Evolutionary conservation across 1,284 basidiomycete species (phyloP).

Genomic region (Ceratobasidium sp.): DNA sequence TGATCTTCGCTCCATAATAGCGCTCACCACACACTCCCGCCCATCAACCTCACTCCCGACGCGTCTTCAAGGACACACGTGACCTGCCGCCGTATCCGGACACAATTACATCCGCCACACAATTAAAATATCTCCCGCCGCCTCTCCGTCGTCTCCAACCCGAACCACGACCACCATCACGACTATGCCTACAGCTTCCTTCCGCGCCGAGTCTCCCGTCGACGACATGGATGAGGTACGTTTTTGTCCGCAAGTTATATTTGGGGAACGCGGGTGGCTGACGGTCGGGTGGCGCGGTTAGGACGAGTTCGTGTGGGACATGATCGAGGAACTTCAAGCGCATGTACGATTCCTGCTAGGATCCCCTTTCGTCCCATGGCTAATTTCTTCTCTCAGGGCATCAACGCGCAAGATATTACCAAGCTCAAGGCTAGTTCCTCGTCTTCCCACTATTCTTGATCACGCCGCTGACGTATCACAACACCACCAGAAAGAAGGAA

Average conservation of each 20-base stretch:
- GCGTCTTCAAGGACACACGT: neutral
- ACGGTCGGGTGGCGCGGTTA: neutral
- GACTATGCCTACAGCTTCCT: slow-evolving; percentile 23
- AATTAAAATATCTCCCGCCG: neutral
- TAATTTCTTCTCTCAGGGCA: slow-evolving; percentile 69
- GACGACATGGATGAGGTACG: slow-evolving; percentile 20
- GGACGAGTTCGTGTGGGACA: slow-evolving; percentile 71
- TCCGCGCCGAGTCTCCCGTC: slow-evolving; percentile 21
- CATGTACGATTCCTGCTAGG: slow-evolving; percentile 68
- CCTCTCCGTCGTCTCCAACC: neutral
- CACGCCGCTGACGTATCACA: neutral
- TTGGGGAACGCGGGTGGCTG: too few species aligned
- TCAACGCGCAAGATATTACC: slow-evolving; percentile 92
- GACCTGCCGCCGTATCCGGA: slow-evolving; percentile 5
- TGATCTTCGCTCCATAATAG: too few species aligned
- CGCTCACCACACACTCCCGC: too few species aligned
- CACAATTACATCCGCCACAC: neutral
- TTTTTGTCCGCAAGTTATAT: neutral
- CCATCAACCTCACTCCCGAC: too few species aligned
- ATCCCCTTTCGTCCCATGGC: slow-evolving; percentile 35
- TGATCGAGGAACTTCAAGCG: slow-evolving; percentile 88
- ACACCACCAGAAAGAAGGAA: slow-evolving; percentile 65
- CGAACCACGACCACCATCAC: slow-evolving; percentile 3
- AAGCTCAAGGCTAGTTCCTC: slow-evolving; percentile 80
- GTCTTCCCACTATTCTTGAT: slow-evolving; percentile 12